phyloP scores from a whole-genome alignment of 2,329 filamentous ascomycete genomes.

The Clarireedia monteithiana region DNA sequence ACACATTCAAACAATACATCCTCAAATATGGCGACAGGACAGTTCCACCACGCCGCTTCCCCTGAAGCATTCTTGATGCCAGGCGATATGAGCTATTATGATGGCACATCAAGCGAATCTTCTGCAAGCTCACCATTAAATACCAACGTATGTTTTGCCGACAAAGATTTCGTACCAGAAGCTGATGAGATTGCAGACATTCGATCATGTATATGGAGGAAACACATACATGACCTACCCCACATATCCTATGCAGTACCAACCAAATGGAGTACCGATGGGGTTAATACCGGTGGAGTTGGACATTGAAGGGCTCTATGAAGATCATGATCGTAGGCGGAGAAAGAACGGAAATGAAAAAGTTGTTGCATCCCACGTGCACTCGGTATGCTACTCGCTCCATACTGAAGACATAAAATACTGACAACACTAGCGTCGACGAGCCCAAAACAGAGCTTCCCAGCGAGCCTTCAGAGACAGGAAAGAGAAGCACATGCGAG shows the following conservation, averaged over 20 bases:
- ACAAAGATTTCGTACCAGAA: background rate
- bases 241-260: conserved; percentile 25
- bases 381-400: conserved; percentile 23
- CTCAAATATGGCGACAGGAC: conserved; percentile 20
- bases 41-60: conserved; percentile 16
- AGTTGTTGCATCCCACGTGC: conserved; percentile 27
- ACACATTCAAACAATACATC: background rate
- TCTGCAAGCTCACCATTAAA: conserved; percentile 28
- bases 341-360: conserved; percentile 26
- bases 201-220: conserved; percentile 14
- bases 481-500: conserved; percentile 57
- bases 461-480: conserved; percentile 54
- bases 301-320: conserved; percentile 29
- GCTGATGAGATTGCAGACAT: conserved; percentile 10
- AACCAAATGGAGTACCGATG: conserved; percentile 19
- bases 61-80: conserved; percentile 18
- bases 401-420: background rate
- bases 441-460: conserved; percentile 53
- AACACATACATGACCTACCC: conserved; percentile 24
- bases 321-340: conserved; percentile 28
- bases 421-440: conserved; percentile 37
- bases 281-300: conserved; percentile 28
- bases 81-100: conserved; percentile 24
- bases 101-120: conserved; percentile 28
- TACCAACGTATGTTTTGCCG: conserved; percentile 20